These are phyloP conservation scores for Coccomyxa subellipsoidea DNA, from an alignment of 163 green algal species.

Conservation along the genomic window DNA sequence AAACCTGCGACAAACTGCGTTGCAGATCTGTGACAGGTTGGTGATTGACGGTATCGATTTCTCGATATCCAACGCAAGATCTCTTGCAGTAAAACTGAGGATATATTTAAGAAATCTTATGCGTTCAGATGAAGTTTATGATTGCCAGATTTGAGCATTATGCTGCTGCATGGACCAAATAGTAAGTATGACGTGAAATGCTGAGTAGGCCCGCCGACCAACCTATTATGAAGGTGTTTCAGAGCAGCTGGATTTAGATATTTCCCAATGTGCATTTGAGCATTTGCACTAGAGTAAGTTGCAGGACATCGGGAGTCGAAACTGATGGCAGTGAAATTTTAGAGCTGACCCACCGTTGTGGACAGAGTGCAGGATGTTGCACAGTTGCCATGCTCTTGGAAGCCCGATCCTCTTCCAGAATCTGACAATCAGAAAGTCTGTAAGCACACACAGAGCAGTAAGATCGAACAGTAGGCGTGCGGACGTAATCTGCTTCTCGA, in stretches of 20 bases:
- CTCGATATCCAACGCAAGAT: no score
- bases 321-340: background rate
- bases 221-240: background rate
- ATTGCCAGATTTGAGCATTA: no score
- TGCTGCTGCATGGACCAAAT: no score
- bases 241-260: background rate
- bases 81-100: no score
- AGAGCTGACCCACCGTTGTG: background rate
- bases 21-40: no score
- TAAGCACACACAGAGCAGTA: background rate
- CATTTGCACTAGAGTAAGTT: background rate
- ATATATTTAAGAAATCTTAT: no score
- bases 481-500: background rate
- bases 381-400: background rate
- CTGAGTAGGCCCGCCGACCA: background rate
- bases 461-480: background rate
- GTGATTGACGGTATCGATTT: no score
- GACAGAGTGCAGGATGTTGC: background rate
- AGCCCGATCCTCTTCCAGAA: background rate
- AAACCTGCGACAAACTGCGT: no score
- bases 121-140: no score
- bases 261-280: background rate
- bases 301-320: background rate
- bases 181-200: no score
- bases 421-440: no score